Evolutionary conservation across 164 flowering plant species (phyloP), one percentile per base, ranked within the genome.

Genomic region (Paratinospora sagittata): DNA sequence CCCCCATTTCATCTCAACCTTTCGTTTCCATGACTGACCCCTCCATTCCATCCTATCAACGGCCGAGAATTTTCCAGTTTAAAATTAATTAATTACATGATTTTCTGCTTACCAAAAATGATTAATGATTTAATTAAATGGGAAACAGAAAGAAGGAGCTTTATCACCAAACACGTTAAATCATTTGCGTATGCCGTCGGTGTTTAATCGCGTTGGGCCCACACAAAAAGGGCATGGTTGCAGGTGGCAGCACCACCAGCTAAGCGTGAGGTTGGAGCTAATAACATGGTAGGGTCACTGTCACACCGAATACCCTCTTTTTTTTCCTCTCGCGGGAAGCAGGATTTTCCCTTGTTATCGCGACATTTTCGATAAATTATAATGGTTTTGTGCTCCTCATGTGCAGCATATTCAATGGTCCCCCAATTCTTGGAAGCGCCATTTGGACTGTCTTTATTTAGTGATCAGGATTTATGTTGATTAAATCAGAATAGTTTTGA

Each of bases 241-340:
- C 17, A 27, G 61, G 67, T 62, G 60, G 67, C 33, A 72, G 47
- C 23, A n/a, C 8, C 58, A 70, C 62, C 72, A 71, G 74, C 63
- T 45, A 63, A 30, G 36, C 58, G 58, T 30, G 30, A 45, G 68
- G 52, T 36, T 21, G 49, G 45, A 64, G 61, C 33, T 13, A 64
- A 47, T n/a, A 65, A 65, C 69, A 21, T 65, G 62, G 67, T 65
- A n/a, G n/a, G n/a, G n/a, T n/a, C n/a, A n/a, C n/a, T n/a, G n/a
- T n/a, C n/a, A n/a, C n/a, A n/a, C n/a, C 37, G 69, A 30, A 37
- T 34, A 14, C 33, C 26, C 68, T 19, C 37, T n/a, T 30, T 33
- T 27, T 39, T 16, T 36, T n/a, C 24, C 23, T 41, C n/a, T n/a
- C 57, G 27, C 45, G 57, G 14, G 24, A 41, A 0, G 19, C n/a